Conservation (phyloP, 2,329 filamentous ascomycete species). For the Aspergillus tanneri region DNA sequence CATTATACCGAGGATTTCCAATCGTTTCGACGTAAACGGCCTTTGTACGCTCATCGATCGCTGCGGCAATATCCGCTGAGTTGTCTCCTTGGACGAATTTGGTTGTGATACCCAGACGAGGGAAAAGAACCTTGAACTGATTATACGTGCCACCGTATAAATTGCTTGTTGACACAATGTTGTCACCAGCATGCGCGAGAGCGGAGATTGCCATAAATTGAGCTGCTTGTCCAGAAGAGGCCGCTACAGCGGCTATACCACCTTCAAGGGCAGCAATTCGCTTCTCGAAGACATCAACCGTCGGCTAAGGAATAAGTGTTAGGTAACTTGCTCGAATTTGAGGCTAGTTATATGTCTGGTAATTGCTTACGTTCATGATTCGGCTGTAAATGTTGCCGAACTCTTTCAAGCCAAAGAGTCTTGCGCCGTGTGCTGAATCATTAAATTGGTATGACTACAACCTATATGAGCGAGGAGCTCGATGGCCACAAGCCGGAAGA, state of each 20-base stretch:
- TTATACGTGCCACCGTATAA: slow-evolving; percentile 96
- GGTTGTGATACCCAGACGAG: slow-evolving; percentile 80
- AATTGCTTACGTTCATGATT: slow-evolving; percentile 75
- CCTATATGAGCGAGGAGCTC: too few species aligned
- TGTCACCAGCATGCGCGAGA: slow-evolving; percentile 84
- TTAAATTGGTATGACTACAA: slow-evolving; percentile 88
- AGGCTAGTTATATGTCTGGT: background rate
- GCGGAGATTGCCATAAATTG: slow-evolving; percentile 87
- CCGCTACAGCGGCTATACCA: slow-evolving; percentile 79
- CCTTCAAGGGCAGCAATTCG: slow-evolving; percentile 93
- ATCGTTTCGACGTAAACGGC: slow-evolving; percentile 89
- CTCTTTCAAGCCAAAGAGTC: slow-evolving; percentile 95
- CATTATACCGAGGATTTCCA: slow-evolving; percentile 89
- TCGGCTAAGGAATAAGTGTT: slow-evolving; percentile 59
- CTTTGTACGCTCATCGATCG: slow-evolving; percentile 92
- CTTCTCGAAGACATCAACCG: slow-evolving; percentile 94
- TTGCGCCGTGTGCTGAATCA: slow-evolving; percentile 91
- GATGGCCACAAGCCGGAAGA: too few species aligned
- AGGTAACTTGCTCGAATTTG: background rate
- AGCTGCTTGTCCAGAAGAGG: slow-evolving; percentile 82
- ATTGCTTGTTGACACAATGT: slow-evolving; percentile 87
- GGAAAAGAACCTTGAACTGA: slow-evolving; percentile 88
- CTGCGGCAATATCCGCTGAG: slow-evolving; percentile 71
- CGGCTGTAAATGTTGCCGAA: slow-evolving; percentile 97
- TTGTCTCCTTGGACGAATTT: slow-evolving; percentile 85